A percentile compares a stretch with the other conserved stretches of the same genome.
Conservation (phyloP, 306 rosid genomes). For the Prunus kanzakura region DNA sequence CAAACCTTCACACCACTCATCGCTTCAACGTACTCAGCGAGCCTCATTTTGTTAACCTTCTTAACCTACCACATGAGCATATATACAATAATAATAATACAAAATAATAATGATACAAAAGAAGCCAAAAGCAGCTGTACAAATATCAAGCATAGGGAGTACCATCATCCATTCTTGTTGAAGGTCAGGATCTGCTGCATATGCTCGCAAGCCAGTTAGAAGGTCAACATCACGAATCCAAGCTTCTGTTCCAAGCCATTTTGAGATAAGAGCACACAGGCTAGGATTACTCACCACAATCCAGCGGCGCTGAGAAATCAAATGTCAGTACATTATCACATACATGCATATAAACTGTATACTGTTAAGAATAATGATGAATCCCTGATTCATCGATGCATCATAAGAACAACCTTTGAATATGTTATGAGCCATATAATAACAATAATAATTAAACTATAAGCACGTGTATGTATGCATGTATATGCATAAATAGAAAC, state of each 20-base stretch:
- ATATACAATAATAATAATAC: not conserved
- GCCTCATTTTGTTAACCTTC: constrained; percentile 69
- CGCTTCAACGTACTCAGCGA: constrained; percentile 69
- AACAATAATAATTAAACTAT: no score
- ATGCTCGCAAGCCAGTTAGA: constrained; percentile 51
- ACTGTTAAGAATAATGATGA: not conserved
- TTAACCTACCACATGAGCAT: constrained; percentile 47
- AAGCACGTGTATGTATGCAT: not conserved
- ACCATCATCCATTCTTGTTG: constrained; percentile 72
- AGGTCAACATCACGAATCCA: constrained; percentile 72
- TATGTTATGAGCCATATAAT: not conserved
- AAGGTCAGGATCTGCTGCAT: constrained; percentile 46
- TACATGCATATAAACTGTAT: constrained; percentile 6
- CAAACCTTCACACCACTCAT: constrained; percentile 70
- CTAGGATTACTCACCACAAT: constrained; percentile 76
- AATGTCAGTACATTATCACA: constrained; percentile 28
- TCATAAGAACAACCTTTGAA: not conserved
- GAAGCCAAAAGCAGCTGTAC: not conserved
- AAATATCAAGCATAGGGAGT: constrained; percentile 15
- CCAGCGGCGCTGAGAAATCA: constrained; percentile 70
- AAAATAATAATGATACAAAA: constrained; percentile 11
- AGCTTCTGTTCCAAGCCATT: constrained; percentile 78
- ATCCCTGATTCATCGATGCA: not conserved
- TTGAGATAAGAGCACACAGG: constrained; percentile 57
- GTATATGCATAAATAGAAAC: not conserved